Percentiles rank a stretch among this genome's conserved stretches.
Conservation (phyloP, 2,329 filamentous ascomycete genomes). For the Cladosporium colombiae region DNA sequence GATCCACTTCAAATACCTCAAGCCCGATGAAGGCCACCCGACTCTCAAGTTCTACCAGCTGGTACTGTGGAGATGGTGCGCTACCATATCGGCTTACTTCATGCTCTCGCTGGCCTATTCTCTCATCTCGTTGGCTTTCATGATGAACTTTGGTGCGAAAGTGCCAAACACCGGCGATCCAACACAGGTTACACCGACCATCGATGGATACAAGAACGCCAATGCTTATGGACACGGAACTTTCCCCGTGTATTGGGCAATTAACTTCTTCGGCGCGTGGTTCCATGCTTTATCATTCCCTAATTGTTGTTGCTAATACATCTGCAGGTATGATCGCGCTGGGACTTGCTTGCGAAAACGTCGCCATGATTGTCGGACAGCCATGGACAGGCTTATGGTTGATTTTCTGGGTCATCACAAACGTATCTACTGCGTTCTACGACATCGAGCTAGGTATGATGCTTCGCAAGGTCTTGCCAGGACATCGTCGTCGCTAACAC, state of each 20-base stretch:
- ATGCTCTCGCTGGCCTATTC: slow-evolving; percentile 65
- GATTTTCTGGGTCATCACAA: slow-evolving; percentile 69
- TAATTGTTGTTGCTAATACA: slow-evolving; percentile 57
- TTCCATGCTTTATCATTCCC: slow-evolving; percentile 60
- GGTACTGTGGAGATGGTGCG: slow-evolving; percentile 58
- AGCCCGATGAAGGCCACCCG: slow-evolving; percentile 54
- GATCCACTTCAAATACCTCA: slow-evolving; percentile 60
- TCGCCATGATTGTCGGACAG: slow-evolving; percentile 62
- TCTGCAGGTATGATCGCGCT: slow-evolving; percentile 63
- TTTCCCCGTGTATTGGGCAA: slow-evolving; percentile 57
- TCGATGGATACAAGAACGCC: slow-evolving; percentile 42
- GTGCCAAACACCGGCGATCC: slow-evolving; percentile 47
- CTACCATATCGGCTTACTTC: slow-evolving; percentile 60
- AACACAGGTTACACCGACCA: slow-evolving; percentile 42
- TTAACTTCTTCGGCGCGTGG: slow-evolving; percentile 56
- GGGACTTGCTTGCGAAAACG: slow-evolving; percentile 65
- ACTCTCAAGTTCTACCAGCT: slow-evolving; percentile 61
- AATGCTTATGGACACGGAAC: slow-evolving; percentile 59
- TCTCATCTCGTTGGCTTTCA: slow-evolving; percentile 63
- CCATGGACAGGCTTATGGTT: slow-evolving; percentile 61
- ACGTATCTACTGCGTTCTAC: slow-evolving; percentile 63
- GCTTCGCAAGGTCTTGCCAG: no score
- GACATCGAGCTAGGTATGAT: slow-evolving; percentile 32
- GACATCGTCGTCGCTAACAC: slow-evolving; percentile 32
- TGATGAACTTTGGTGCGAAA: slow-evolving; percentile 57